Base-by-base conservation (phyloP, 2,329 filamentous ascomycete species). In the Neonectria coccinea region DNA sequence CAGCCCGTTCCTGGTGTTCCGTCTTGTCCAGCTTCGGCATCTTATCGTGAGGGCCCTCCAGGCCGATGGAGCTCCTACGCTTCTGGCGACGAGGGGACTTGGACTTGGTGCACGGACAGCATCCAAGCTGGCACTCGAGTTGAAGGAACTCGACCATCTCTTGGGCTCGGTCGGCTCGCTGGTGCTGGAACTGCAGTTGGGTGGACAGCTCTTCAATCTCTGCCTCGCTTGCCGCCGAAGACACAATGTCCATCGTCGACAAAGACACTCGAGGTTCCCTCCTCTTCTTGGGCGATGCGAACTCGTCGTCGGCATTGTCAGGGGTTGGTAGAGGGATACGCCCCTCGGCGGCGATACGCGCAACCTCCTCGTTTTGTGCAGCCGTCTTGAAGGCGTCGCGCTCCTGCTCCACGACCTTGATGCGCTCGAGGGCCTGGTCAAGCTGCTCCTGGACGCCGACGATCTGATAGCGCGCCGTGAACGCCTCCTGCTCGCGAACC, bases 81-180 rank as follows among this genome's bases (percentile, higher is more conserved):
- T 68, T 75, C 44, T 59, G 65, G 48, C 71, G 73, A 44, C 65
- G 65, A 7, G 56, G 56, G 14, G 66, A 66, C 59, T 71, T 71
- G 0, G 73, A 69, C 61, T 81, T 85, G 64, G 81, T 85, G 74
- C 89, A 91, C 1, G 85, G 81, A 79, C 91, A 93, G 77, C 86
- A 88, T 51, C 86, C 84, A 68, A 94, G 85, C 54, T 88, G 84
- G 76, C 91, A 93, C 76, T 95, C 92, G 59, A 91, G 86, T 74
- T 92, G 88, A 75, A 94, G 82, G 77, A 93, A 94, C 33, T 94
- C 90, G 52, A 93, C 84, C 73, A 91, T 87, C 65, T 93, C 91
- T 67, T 91, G 84, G 0, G 91, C 90, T 8, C 90, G 86, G 66
- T 91, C 85, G 10, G 91, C 89, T 59, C 90, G 84, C 74, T 87